Percentiles rank a stretch among this genome's conserved stretches.
Evolutionary conservation across 2,329 filamentous ascomycete genomes (phyloP).

Genomic region (Botrytis deweyae): DNA sequence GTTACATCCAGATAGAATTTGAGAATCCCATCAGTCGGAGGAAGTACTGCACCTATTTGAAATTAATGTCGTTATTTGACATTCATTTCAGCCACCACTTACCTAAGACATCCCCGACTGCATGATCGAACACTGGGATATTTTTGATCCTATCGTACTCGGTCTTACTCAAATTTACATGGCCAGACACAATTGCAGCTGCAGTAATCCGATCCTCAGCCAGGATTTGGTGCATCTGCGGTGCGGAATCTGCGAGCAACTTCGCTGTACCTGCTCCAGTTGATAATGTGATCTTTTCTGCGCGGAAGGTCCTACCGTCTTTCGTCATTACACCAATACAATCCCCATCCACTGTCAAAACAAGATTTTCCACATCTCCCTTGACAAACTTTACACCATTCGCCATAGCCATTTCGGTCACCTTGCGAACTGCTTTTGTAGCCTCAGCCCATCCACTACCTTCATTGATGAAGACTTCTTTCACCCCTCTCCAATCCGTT

Average conservation of each 20-base stretch:
- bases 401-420: constrained; percentile 46
- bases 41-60: constrained; percentile 40
- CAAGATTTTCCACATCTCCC: constrained; percentile 46
- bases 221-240: constrained; percentile 51
- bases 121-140: constrained; percentile 55
- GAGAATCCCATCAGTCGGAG: constrained; percentile 50
- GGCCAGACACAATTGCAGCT: constrained; percentile 53
- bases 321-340: constrained; percentile 52
- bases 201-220: constrained; percentile 54
- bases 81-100: constrained; percentile 20
- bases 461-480: constrained; percentile 49
- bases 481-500: constrained; percentile 42
- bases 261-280: constrained; percentile 58
- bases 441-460: constrained; percentile 55
- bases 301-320: constrained; percentile 48
- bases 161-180: constrained; percentile 46
- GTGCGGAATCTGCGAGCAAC: constrained; percentile 52
- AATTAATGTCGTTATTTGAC: not conserved
- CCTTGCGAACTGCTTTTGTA: constrained; percentile 45
- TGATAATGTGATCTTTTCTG: constrained; percentile 54
- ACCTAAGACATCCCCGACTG: constrained; percentile 45
- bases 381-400: constrained; percentile 47
- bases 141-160: constrained; percentile 50
- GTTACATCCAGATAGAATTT: constrained; percentile 63
- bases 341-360: constrained; percentile 47